Conservation (phyloP, 805 yeast genomes). For the Lipomyces sp. region DNA sequence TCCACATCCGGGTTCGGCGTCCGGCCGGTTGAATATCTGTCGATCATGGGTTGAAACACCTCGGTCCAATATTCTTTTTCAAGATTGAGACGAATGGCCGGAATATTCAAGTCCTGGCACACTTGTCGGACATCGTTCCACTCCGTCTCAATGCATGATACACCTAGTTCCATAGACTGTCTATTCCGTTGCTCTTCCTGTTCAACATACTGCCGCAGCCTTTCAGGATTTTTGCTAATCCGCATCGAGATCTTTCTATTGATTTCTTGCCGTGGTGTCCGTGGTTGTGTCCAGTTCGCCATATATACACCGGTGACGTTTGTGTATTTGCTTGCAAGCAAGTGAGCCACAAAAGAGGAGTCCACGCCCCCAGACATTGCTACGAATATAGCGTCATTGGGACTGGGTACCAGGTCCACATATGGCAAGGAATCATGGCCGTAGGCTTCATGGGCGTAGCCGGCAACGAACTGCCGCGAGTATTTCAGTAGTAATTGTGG, state of each 20-base stretch:
- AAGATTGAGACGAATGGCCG: slow-evolving; percentile 76
- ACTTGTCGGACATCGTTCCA: slow-evolving; percentile 82
- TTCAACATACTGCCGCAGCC: slow-evolving; percentile 1
- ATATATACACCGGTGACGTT: slow-evolving; percentile 84
- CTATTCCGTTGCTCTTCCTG: slow-evolving; percentile 17
- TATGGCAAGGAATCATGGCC: slow-evolving; percentile 7
- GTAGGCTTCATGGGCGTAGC: background rate
- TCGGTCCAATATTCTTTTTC: slow-evolving; percentile 92
- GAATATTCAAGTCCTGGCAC: slow-evolving; percentile 63
- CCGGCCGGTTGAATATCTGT: slow-evolving; percentile 66
- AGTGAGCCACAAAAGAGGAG: slow-evolving; percentile 83
- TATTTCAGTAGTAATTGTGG: background rate
- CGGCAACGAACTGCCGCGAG: background rate
- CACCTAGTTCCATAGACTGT: slow-evolving; percentile 21
- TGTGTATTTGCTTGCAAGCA: slow-evolving; percentile 55
- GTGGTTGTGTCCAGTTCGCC: slow-evolving; percentile 77
- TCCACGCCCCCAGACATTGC: slow-evolving; percentile 99
- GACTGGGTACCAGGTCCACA: slow-evolving; percentile 17
- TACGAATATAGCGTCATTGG: slow-evolving; percentile 55
- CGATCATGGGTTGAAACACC: slow-evolving; percentile 91
- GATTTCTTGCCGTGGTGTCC: slow-evolving; percentile 27
- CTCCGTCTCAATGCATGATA: slow-evolving; percentile 67
- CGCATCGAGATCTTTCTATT: background rate
- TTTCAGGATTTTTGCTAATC: slow-evolving; percentile 12
- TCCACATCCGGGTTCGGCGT: slow-evolving; percentile 96